A percentile compares a stretch with the other conserved stretches of the same genome.
phyloP scores from a whole-genome alignment of 2,329 filamentous ascomycete genomes.

The Aureobasidium sp. region DNA sequence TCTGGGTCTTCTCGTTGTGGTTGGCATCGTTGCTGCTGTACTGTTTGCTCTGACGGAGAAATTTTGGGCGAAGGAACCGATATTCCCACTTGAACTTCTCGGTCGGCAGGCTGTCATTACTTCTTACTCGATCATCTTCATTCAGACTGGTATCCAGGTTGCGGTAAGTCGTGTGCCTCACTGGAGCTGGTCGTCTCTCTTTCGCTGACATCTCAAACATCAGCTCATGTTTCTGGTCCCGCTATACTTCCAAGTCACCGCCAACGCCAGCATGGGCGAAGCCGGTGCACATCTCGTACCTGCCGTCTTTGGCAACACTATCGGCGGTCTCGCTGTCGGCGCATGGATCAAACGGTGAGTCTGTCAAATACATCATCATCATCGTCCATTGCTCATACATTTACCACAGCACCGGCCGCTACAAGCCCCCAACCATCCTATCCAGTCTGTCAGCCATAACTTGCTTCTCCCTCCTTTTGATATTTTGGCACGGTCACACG shows the following conservation, averaged over 20 bases:
- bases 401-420: constrained; percentile 47
- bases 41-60: constrained; percentile 33
- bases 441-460: constrained; percentile 45
- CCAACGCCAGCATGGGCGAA: constrained; percentile 49
- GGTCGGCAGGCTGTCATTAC: constrained; percentile 46
- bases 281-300: constrained; percentile 59
- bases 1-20: constrained; percentile 25
- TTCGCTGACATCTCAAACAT: not conserved
- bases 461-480: constrained; percentile 46
- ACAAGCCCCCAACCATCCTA: constrained; percentile 49
- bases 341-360: constrained; percentile 43
- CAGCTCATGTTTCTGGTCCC: constrained; percentile 58
- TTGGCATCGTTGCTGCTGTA: constrained; percentile 25
- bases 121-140: constrained; percentile 46
- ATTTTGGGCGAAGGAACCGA: constrained; percentile 46
- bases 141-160: constrained; percentile 53
- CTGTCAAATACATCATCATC: constrained; percentile 20
- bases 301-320: constrained; percentile 59
- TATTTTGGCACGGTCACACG: constrained; percentile 56
- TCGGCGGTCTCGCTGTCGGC: constrained; percentile 57
- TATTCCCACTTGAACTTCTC: constrained; percentile 52
- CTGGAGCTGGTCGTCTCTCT: not conserved
- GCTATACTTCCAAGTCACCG: constrained; percentile 62
- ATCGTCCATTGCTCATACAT: not conserved
- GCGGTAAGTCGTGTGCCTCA: not conserved